phyloP scores from a whole-genome alignment of 306 rosid genomes.

The Cajanus cajan region DNA sequence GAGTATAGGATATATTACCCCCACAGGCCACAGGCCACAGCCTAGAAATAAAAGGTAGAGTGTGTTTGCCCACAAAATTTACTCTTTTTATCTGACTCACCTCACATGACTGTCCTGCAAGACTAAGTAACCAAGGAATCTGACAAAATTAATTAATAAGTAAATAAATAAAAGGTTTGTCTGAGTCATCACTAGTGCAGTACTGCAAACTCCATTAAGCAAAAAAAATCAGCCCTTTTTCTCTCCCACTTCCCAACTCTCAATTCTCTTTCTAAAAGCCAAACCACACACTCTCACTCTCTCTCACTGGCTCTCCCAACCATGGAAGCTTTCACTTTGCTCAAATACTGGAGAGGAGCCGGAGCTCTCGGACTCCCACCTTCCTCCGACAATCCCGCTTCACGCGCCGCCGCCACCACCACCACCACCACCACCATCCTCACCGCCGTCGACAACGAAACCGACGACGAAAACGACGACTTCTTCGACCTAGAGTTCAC shows the following conservation, averaged over 20 bases:
- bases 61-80: background rate
- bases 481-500: conserved; percentile 90
- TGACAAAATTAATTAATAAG: conserved; percentile 36
- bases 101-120: conserved; percentile 66
- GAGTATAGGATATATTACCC: too few species aligned
- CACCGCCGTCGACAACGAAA: conserved; percentile 32
- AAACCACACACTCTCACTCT: background rate
- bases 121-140: background rate
- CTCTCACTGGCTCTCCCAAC: conserved; percentile 96
- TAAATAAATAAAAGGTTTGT: background rate
- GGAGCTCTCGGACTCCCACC: conserved; percentile 16
- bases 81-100: conserved; percentile 38
- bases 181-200: background rate
- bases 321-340: conserved; percentile 97
- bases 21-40: too few species aligned
- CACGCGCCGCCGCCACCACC: conserved; percentile 27
- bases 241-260: background rate
- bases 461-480: conserved; percentile 40
- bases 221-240: conserved; percentile 6
- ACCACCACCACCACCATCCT: conserved; percentile 21
- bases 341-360: conserved; percentile 84
- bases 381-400: background rate
- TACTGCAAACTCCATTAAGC: conserved; percentile 36
- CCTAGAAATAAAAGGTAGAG: background rate
- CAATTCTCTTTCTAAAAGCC: conserved; percentile 27